A percentile compares a stretch with the other conserved stretches of the same genome.
Conservation (phyloP, 2,329 filamentous ascomycete genomes). For the Raffaelea ambrosiae region DNA sequence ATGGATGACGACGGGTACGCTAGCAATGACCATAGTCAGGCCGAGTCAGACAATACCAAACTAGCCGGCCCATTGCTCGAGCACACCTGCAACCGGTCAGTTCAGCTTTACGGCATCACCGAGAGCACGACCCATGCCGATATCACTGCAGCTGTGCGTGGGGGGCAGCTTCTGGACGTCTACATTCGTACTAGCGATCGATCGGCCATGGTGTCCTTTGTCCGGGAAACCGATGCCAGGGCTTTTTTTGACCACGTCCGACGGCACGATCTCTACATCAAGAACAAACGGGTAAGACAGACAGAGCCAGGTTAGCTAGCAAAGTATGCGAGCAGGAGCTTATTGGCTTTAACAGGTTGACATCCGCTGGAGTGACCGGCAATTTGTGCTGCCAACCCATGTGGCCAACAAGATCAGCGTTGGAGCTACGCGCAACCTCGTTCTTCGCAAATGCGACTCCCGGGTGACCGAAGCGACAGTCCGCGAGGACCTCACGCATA, state of each 20-base stretch:
- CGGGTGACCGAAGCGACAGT: slow-evolving; percentile 56
- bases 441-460: slow-evolving; percentile 52
- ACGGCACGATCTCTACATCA: slow-evolving; percentile 59
- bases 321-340: too few species aligned
- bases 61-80: slow-evolving; percentile 21
- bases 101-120: slow-evolving; percentile 55
- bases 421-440: slow-evolving; percentile 66
- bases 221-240: slow-evolving; percentile 52
- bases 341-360: slow-evolving; percentile 59
- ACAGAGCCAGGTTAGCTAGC: neutral
- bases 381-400: slow-evolving; percentile 57
- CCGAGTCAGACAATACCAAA: neutral
- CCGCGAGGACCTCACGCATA: slow-evolving; percentile 70
- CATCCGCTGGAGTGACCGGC: slow-evolving; percentile 61
- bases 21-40: too few species aligned
- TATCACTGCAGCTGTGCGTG: slow-evolving; percentile 55
- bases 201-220: slow-evolving; percentile 60
- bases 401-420: slow-evolving; percentile 53
- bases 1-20: too few species aligned
- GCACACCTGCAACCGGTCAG: slow-evolving; percentile 40
- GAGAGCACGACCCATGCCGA: slow-evolving; percentile 57
- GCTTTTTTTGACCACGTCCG: slow-evolving; percentile 58
- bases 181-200: slow-evolving; percentile 52
- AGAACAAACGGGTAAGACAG: slow-evolving; percentile 53
- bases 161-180: slow-evolving; percentile 63